A percentile compares a stretch with the other conserved stretches of the same genome.
phyloP scores from a whole-genome alignment of 2,329 filamentous ascomycete genomes.

The Beauveria bassiana region DNA sequence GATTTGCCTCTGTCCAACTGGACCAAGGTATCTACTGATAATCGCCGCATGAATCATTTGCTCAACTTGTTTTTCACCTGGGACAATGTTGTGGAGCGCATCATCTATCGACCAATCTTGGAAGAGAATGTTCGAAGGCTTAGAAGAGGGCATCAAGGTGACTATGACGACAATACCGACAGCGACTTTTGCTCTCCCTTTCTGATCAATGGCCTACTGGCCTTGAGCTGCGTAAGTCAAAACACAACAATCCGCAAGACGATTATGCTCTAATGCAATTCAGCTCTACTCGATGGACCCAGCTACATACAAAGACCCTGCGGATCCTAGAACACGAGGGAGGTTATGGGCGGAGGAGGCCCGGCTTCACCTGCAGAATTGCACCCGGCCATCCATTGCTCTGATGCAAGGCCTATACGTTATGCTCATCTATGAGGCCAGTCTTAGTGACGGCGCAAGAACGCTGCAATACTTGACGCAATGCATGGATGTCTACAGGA shows the following conservation, averaged over 20 bases:
- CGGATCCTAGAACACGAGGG: neutral
- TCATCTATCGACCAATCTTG: neutral
- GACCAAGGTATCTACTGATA: neutral
- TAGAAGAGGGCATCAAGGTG: neutral
- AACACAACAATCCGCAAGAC: too few relatives aligned
- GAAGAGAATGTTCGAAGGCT: neutral
- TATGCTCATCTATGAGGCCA: neutral
- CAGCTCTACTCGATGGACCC: neutral
- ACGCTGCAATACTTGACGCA: neutral
- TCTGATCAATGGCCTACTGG: neutral
- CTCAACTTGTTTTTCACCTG: neutral
- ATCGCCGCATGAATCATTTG: neutral
- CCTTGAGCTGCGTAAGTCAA: neutral
- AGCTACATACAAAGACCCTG: neutral
- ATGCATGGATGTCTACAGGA: neutral
- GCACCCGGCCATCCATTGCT: neutral
- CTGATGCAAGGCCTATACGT: neutral
- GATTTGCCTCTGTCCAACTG: neutral
- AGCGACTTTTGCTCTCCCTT: neutral
- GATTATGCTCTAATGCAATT: neutral
- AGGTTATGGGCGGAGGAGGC: neutral
- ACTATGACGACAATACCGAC: neutral
- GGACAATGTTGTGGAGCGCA: neutral
- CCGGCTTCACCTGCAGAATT: neutral
- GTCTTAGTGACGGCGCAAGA: neutral